Conservation (phyloP, 371 early-diverging fungal genomes). For the Lichtheimia ornata region DNA sequence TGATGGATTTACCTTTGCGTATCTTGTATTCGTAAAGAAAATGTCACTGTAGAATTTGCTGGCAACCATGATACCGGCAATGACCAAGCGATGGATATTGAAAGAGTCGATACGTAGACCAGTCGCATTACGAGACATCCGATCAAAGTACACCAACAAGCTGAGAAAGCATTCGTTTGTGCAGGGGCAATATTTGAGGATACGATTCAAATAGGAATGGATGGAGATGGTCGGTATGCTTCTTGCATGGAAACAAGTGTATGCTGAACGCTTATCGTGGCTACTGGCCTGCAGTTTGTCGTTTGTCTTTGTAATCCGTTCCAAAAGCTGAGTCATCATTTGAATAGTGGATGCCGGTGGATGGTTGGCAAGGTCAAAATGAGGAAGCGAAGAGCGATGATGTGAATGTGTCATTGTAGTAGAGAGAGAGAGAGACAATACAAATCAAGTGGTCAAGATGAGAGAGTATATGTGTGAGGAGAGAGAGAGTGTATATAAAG, state of each 20-base stretch:
- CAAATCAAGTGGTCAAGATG: neutral
- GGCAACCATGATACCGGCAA: slow-evolving; percentile 68
- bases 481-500: neutral
- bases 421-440: neutral
- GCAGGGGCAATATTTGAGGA: slow-evolving; percentile 84
- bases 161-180: slow-evolving; percentile 77
- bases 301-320: slow-evolving; percentile 46
- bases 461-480: neutral
- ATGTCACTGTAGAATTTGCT: slow-evolving; percentile 80
- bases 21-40: slow-evolving; percentile 80
- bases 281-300: slow-evolving; percentile 27
- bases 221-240: slow-evolving; percentile 82
- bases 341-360: slow-evolving; percentile 44
- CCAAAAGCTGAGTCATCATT: slow-evolving; percentile 41
- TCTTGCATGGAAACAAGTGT: slow-evolving; percentile 72
- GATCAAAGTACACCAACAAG: slow-evolving; percentile 75
- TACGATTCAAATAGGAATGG: slow-evolving; percentile 68
- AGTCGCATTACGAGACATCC: slow-evolving; percentile 64
- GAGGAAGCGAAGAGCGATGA: slow-evolving; percentile 13
- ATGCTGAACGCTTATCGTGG: slow-evolving; percentile 18
- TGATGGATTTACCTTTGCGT: slow-evolving; percentile 56
- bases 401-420: slow-evolving; percentile 11
- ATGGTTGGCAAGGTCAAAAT: slow-evolving; percentile 41
- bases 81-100: slow-evolving; percentile 81
- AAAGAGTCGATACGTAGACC: slow-evolving; percentile 64